These are phyloP conservation scores for Gossypium mustelinum DNA, from an alignment of 345 rosid species.

Conservation along the genomic window DNA sequence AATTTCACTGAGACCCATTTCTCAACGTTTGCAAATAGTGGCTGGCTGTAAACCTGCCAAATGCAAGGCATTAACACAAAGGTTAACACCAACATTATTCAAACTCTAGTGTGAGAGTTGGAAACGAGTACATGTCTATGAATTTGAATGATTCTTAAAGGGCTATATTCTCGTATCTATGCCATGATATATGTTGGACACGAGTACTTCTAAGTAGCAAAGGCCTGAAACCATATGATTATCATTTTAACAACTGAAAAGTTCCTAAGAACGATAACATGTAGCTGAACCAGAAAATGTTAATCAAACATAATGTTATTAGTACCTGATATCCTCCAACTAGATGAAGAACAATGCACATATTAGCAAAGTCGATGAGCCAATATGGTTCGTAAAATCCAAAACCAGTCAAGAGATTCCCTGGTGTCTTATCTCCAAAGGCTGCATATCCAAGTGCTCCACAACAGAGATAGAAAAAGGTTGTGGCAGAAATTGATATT, in stretches of 20 bases:
- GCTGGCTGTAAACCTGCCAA: constrained; percentile 51
- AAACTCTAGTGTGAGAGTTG: too few relatives aligned
- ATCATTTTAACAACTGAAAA: too few relatives aligned
- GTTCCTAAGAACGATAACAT: too few relatives aligned
- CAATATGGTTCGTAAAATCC: constrained; percentile 41
- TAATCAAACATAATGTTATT: not conserved
- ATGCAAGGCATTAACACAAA: not conserved
- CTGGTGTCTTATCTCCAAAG: constrained; percentile 32
- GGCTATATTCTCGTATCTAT: not conserved
- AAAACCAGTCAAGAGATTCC: constrained; percentile 38
- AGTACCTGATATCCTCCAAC: constrained; percentile 56
- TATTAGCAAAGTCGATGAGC: constrained; percentile 44
- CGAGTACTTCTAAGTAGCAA: not conserved
- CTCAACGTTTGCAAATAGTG: constrained; percentile 41
- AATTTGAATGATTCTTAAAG: not conserved
- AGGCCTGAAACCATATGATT: too few relatives aligned
- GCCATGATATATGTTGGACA: not conserved
- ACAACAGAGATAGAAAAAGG: constrained; percentile 37
- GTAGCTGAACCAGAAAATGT: not conserved
- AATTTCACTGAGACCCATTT: constrained; percentile 36
- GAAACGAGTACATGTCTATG: not conserved
- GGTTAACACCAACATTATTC: too few relatives aligned
- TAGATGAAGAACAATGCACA: constrained; percentile 38
- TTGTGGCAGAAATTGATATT: constrained; percentile 28
- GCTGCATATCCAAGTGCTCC: constrained; percentile 45